Evolutionary conservation across 331 rosid species (phyloP).

Genomic region (Phaseolus coccineus): DNA sequence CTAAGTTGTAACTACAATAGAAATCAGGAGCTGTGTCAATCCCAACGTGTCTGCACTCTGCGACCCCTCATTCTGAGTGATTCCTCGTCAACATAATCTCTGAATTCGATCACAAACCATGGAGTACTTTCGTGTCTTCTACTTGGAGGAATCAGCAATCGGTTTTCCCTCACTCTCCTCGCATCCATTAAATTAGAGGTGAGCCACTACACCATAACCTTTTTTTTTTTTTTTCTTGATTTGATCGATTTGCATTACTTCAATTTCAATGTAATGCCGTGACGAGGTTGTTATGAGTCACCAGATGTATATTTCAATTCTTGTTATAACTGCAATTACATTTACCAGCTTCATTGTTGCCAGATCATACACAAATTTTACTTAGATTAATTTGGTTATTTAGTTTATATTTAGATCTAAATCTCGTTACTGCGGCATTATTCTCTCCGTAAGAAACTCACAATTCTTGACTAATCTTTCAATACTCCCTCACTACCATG

Average conservation of each 20-base stretch:
- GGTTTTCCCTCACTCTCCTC: not conserved
- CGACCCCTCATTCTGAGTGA: not conserved
- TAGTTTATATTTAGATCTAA: not conserved
- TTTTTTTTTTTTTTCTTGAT: not conserved
- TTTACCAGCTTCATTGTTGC: not conserved
- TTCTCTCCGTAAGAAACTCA: not conserved
- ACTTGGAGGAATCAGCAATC: not conserved
- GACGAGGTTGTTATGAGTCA: not conserved
- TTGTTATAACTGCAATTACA: not conserved
- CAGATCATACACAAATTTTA: not conserved
- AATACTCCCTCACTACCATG: not conserved
- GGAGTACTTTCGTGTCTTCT: not conserved
- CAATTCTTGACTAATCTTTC: constrained; percentile 6
- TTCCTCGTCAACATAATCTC: no score
- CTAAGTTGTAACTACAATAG: not conserved
- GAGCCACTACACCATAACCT: not conserved
- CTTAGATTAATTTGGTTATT: not conserved
- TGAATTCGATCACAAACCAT: not conserved
- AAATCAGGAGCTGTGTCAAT: not conserved
- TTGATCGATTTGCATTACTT: not conserved
- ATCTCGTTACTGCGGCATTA: not conserved
- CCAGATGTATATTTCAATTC: not conserved
- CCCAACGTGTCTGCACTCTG: not conserved
- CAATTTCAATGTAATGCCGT: not conserved
- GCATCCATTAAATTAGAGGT: not conserved